Evolutionary conservation across 768 basidiomycete genomes (phyloP).

Genomic region (Lentinula sp.): DNA sequence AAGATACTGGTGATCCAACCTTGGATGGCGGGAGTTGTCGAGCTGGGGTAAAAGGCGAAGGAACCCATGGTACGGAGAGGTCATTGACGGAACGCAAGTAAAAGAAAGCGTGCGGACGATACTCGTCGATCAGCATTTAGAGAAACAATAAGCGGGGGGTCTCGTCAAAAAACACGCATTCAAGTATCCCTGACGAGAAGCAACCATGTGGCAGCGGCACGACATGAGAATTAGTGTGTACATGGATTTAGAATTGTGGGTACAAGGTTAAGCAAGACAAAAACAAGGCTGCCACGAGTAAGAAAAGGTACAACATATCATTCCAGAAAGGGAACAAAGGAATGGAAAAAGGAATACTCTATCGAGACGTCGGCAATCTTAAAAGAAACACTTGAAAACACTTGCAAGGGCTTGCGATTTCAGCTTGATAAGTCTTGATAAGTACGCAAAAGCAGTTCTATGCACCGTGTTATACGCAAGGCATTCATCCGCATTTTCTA

Average conservation of each 20-base stretch:
- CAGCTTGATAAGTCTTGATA: neutral
- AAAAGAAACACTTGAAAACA: too few species aligned
- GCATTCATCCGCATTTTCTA: neutral
- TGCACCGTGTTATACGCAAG: too few species aligned
- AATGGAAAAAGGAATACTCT: neutral
- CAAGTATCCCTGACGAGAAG: neutral
- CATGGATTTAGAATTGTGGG: neutral
- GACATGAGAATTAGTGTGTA: neutral
- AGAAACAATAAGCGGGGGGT: neutral
- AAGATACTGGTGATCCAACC: slow-evolving; percentile 1
- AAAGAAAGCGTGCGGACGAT: slow-evolving; percentile 9
- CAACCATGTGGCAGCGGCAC: slow-evolving; percentile 2
- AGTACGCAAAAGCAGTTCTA: neutral
- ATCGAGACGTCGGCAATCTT: neutral
- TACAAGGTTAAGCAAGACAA: neutral
- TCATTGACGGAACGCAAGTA: slow-evolving; percentile 13
- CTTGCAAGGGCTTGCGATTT: neutral
- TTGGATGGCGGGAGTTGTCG: neutral
- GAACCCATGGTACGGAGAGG: slow-evolving; percentile 13
- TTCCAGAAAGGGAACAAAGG: neutral
- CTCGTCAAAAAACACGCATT: neutral
- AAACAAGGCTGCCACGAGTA: neutral
- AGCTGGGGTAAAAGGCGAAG: slow-evolving; percentile 11
- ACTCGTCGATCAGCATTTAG: neutral
- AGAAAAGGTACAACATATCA: neutral